Base-by-base conservation (phyloP, 2,329 filamentous ascomycete genomes). In the Xylariaceae sp. region DNA sequence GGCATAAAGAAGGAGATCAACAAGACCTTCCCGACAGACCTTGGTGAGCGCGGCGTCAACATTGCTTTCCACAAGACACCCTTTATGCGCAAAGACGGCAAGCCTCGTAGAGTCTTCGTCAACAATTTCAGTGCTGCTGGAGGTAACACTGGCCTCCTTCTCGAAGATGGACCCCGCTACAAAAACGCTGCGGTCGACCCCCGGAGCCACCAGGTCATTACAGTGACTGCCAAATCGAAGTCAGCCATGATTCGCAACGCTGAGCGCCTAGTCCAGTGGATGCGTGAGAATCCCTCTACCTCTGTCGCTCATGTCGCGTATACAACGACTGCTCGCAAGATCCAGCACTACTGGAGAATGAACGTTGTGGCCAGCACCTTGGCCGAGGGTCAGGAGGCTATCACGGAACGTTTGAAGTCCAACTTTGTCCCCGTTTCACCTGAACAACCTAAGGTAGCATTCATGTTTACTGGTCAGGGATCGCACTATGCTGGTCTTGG, bases 71-170 rank as follows among this genome's bases (percentile, higher is more conserved):
- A 79, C 48, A 57, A 69, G 37, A 75, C 72, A 0, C 68, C 71
- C 0, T 77, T 78, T 61, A 54, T 54, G 44, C 68, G 79, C 38
- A 64, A 61, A 22, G 65, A 76, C 36, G 68, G 66, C 16, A 68
- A 68, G 53, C 69, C 68, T 2, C 65, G 72, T 19, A 62, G 67
- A 4, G 64, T 75, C 8, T 76, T 78, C 44, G 61, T 85, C 47
- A 87, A 87, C 66, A 85, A 85, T 64, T 87, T 85, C 56, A 78
- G 77, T 48, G 84, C 83, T 6, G 81, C 83, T 39, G 83, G 83
- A 49, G 83, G 84, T 26, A 88, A 88, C 62, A 85, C 83, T 1
- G 78, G 80, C 13, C 59, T 87, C 18, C 60, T 87, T 6, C 54
- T 87, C 2, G 79, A 86, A 54, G 82, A 86, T 47, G 76, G 68